Evolutionary conservation across 257 asterid genomes (phyloP).

Genomic region (Lycium ferocissimum): DNA sequence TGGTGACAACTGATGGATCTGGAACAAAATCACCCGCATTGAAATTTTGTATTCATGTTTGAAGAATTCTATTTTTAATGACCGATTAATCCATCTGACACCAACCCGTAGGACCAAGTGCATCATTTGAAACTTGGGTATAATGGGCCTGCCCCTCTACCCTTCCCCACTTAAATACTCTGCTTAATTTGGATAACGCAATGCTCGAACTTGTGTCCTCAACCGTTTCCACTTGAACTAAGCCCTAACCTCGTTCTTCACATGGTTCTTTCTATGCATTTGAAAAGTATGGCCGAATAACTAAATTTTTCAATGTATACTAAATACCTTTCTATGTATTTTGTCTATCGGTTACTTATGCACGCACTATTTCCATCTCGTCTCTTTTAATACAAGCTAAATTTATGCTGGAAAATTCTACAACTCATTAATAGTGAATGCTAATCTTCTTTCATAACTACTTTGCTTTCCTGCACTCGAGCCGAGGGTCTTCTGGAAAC

Average conservation of each 20-base stretch:
- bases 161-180: too few relatives aligned
- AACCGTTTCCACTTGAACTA: background rate
- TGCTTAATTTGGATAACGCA: too few relatives aligned
- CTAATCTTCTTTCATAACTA: background rate
- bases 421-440: background rate
- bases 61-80: too few relatives aligned
- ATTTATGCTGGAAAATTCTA: background rate
- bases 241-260: conserved; percentile 7
- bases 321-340: background rate
- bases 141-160: too few relatives aligned
- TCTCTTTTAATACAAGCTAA: background rate
- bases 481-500: too few relatives aligned
- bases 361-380: background rate
- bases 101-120: too few relatives aligned
- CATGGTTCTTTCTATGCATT: background rate
- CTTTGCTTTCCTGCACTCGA: too few relatives aligned
- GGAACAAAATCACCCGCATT: too few relatives aligned
- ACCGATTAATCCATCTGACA: too few relatives aligned
- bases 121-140: too few relatives aligned
- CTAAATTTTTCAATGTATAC: background rate
- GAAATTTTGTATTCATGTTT: too few relatives aligned
- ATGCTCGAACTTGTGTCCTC: background rate
- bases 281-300: background rate
- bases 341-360: background rate
- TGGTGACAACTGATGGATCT: too few relatives aligned